Conservation (phyloP, 1,284 basidiomycete species). For the Leccinum fuscescens region DNA sequence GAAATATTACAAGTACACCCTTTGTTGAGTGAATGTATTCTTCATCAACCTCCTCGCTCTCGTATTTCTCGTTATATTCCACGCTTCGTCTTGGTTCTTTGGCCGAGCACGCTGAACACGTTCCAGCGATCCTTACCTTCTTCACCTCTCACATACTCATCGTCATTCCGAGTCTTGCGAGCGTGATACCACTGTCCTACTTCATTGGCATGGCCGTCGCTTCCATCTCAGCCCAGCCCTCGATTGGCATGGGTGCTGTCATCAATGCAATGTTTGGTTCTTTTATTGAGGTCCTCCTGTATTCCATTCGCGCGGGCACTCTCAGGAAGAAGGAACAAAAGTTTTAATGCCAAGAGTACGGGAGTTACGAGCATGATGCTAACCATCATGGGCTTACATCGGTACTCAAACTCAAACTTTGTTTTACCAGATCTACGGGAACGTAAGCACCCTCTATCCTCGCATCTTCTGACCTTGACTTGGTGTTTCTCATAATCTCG, state of each 20-base stretch:
- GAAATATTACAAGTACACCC: conserved; percentile 99
- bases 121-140: conserved; percentile 66
- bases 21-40: conserved; percentile 97
- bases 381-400: conserved; percentile 94
- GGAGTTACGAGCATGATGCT: conserved; percentile 99
- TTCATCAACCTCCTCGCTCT: conserved; percentile 95
- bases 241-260: conserved; percentile 99
- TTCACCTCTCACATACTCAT: conserved; percentile 79
- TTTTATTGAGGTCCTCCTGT: conserved; percentile 96
- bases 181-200: conserved; percentile 96
- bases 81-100: conserved; percentile 83
- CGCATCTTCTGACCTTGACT: conserved; percentile 10
- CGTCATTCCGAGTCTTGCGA: conserved; percentile 84
- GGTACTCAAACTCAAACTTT: conserved; percentile 94
- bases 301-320: conserved; percentile 89
- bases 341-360: conserved; percentile 96
- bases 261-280: conserved; percentile 99
- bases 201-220: conserved; percentile 99
- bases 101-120: conserved; percentile 59
- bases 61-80: conserved; percentile 94
- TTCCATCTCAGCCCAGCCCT: conserved; percentile 95
- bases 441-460: conserved; percentile 55
- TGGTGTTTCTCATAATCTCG: conserved; percentile 32
- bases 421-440: conserved; percentile 99
- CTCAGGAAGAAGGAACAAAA: conserved; percentile 91